A percentile compares a stretch with the other conserved stretches of the same genome.
Conservation (phyloP, 805 yeast genomes). For the Ogataea siamensis region DNA sequence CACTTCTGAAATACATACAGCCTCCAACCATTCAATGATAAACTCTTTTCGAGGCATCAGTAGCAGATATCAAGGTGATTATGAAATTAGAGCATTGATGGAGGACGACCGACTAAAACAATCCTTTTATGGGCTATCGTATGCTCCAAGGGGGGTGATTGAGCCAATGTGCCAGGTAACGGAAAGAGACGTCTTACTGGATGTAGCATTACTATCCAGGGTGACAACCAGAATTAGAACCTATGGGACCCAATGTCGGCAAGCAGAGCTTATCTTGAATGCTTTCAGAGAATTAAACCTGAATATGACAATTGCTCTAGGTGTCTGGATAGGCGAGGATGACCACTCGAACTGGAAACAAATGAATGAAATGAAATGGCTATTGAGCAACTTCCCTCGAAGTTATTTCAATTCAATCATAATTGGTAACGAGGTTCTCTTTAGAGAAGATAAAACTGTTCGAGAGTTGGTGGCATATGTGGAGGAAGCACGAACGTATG, state of each 20-base stretch:
- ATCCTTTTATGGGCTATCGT: slow-evolving; percentile 56
- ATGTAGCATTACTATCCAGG: slow-evolving; percentile 54
- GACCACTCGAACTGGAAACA: slow-evolving; percentile 45
- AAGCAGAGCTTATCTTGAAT: slow-evolving; percentile 49
- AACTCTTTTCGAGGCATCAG: slow-evolving; percentile 35
- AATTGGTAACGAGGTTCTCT: slow-evolving; percentile 64
- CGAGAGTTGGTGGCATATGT: slow-evolving; percentile 42
- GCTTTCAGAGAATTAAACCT: slow-evolving; percentile 50
- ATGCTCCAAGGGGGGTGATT: slow-evolving; percentile 53
- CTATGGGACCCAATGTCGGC: slow-evolving; percentile 63
- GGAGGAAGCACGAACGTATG: slow-evolving; percentile 38
- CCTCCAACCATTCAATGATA: slow-evolving; percentile 1
- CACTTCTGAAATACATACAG: background rate
- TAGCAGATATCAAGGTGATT: slow-evolving; percentile 33
- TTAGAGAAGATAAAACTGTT: slow-evolving; percentile 46
- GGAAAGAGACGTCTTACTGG: slow-evolving; percentile 49
- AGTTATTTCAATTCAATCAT: slow-evolving; percentile 47
- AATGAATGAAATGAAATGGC: slow-evolving; percentile 41
- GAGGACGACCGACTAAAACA: slow-evolving; percentile 31
- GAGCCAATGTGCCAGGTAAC: slow-evolving; percentile 53
- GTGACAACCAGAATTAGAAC: slow-evolving; percentile 57
- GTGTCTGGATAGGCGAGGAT: slow-evolving; percentile 59
- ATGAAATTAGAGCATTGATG: slow-evolving; percentile 39
- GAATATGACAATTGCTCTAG: slow-evolving; percentile 56
- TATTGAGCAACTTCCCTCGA: slow-evolving; percentile 45